Conservation (phyloP, 306 rosid genomes). For the Prosopis cineraria region DNA sequence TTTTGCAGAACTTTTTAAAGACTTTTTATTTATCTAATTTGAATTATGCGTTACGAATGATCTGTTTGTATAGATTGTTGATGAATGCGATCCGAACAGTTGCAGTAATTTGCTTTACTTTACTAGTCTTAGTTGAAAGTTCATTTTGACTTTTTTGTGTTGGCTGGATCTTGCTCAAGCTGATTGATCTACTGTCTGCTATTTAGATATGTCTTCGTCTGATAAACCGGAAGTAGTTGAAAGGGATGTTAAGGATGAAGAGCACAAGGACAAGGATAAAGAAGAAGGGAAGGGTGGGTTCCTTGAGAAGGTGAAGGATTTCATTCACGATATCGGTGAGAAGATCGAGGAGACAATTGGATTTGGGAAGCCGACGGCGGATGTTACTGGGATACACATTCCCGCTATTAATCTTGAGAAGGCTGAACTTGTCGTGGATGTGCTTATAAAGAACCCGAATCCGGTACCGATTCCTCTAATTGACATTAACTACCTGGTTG, state of each 20-base stretch:
- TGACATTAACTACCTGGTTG: constrained; percentile 83
- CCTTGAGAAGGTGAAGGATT: constrained; percentile 85
- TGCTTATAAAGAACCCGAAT: constrained; percentile 87
- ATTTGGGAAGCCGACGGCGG: constrained; percentile 95
- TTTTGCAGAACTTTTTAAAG: not conserved
- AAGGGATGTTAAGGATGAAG: constrained; percentile 55
- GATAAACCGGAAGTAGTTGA: constrained; percentile 62
- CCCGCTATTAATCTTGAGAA: constrained; percentile 65
- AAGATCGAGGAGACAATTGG: constrained; percentile 85
- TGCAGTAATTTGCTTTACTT: constrained; percentile 1
- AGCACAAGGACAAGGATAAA: constrained; percentile 50
- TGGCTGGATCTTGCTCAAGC: constrained; percentile 27
- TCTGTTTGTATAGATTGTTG: not conserved
- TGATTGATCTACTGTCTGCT: constrained; percentile 8
- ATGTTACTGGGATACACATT: constrained; percentile 69
- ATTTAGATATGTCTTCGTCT: constrained; percentile 65
- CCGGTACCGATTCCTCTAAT: constrained; percentile 89
- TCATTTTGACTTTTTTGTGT: not conserved
- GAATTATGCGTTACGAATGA: constrained; percentile 2
- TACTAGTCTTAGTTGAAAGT: not conserved
- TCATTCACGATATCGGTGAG: constrained; percentile 93
- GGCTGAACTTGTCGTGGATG: constrained; percentile 81
- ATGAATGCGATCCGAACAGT: constrained; percentile 24
- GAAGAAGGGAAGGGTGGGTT: constrained; percentile 75
- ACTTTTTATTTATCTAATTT: constrained; percentile 39